Evolutionary conservation across 176 grass and related monocot species (phyloP), one percentile per base, ranked within the genome.

Genomic region (Leersia perrieri): DNA sequence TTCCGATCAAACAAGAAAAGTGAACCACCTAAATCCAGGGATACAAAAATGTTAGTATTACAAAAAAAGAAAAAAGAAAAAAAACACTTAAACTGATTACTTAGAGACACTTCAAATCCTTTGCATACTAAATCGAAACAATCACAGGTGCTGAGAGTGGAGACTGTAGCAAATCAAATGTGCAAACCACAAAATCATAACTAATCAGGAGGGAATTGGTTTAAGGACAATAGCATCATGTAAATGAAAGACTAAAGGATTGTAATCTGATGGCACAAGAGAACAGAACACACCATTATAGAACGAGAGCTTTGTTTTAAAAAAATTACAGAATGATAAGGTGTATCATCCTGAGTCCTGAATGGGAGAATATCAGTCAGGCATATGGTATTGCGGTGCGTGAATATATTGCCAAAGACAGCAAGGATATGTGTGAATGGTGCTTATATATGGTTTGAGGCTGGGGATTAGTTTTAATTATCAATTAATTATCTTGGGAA

Each of bases 1-100:
- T 98, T 98, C 51, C 95, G 95, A 89, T 98, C 95, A 87, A 98
- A 98, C 73, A 98, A 89, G 87, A 93, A 98, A 71, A 98, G 91
- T 11, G 90, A 94, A 81, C 95, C 95, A 89, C 95, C 95, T 98
- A 87, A 39, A 75, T 28, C 25, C 18, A 94, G 18, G 66, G 3
- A 86, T 83, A 31, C 12, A 79, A 60, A 60, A 53, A 81, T 76
- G 60, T 81, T 58, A 34, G 22, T 8, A 16, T n/a, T n/a, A n/a
- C n/a, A 81, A 32, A 70, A 29, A 69, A 42, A 81, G 36, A 70
- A 29, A 69, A 66, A 33, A 63, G 32, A 33, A 26, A 77, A 38
- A 73, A 67, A 74, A 69, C 34, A n/a, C n/a, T 78, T 33, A 75
- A 62, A 73, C 9, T 42, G 57, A 32, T 34, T 61, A 39, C 30